Evolutionary conservation across 192 early-diverging fungal species (phyloP).

Genomic region (Gamsiella multidivaricata): DNA sequence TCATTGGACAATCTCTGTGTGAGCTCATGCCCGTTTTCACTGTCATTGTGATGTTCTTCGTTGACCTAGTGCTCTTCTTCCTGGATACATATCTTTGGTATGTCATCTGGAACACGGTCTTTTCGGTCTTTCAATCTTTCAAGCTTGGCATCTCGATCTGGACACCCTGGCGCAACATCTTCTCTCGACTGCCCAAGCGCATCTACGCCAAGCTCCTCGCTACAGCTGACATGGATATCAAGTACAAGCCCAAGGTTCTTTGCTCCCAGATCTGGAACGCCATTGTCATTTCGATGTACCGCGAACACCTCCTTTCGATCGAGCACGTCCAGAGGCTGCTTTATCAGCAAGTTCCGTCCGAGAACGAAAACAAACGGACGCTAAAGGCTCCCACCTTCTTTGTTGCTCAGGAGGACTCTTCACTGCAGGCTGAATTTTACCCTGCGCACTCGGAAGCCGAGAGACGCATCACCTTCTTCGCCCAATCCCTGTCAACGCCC

Average conservation of each 20-base stretch:
- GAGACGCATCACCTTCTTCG: conserved; percentile 87
- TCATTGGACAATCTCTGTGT: conserved; percentile 69
- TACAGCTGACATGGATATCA: conserved; percentile 77
- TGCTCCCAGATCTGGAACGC: conserved; percentile 90
- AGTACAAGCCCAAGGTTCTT: conserved; percentile 82
- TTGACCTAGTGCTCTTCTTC: conserved; percentile 82
- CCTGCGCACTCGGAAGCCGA: conserved; percentile 82
- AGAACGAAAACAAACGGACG: conserved; percentile 69
- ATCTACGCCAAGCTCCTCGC: conserved; percentile 82
- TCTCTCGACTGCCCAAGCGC: conserved; percentile 81
- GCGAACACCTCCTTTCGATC: conserved; percentile 79
- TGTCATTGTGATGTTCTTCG: conserved; percentile 78
- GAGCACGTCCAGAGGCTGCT: conserved; percentile 80
- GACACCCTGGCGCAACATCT: conserved; percentile 86
- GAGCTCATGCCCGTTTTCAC: conserved; percentile 74
- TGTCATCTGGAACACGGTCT: conserved; percentile 85
- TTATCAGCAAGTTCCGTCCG: conserved; percentile 73
- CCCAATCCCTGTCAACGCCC: conserved; percentile 83
- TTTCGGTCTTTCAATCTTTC: conserved; percentile 81
- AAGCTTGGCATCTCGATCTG: conserved; percentile 84
- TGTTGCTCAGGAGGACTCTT: conserved; percentile 78
- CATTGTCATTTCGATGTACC: conserved; percentile 85
- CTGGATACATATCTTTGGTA: conserved; percentile 91
- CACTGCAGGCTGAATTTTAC: conserved; percentile 78
- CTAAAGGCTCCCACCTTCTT: conserved; percentile 83